Percentiles rank a stretch among this genome's conserved stretches.
Evolutionary conservation across 2,329 filamentous ascomycete genomes (phyloP).

Genomic region (Trichophyton verrucosum): DNA sequence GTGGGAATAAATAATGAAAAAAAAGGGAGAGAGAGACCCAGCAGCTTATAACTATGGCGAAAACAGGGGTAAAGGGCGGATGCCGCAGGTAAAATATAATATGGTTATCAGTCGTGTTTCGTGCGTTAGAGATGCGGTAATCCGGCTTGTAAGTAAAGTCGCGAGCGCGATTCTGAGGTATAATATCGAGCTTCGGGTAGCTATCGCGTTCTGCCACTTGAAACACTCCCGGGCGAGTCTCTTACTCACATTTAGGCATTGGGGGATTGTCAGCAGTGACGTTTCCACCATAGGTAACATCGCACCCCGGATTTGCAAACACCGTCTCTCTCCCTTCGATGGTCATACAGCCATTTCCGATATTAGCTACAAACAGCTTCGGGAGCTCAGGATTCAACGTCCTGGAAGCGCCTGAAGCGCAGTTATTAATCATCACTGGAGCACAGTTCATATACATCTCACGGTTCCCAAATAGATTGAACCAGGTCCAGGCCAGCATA

Average conservation of each 20-base stretch:
- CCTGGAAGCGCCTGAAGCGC: background rate
- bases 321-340: constrained; percentile 6
- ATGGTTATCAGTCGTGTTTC: background rate
- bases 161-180: background rate
- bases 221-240: background rate
- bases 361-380: constrained; percentile 10
- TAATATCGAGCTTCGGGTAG: background rate
- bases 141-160: background rate
- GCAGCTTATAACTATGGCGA: background rate
- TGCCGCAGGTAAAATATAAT: background rate
- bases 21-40: background rate
- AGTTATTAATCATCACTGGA: constrained; percentile 46
- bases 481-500: constrained; percentile 65
- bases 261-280: background rate
- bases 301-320: constrained; percentile 8
- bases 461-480: constrained; percentile 46
- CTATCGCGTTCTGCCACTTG: background rate
- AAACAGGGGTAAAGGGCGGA: background rate
- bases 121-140: background rate
- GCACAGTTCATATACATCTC: constrained; percentile 71
- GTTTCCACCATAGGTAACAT: constrained; percentile 4
- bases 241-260: background rate
- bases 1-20: background rate
- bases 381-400: background rate
- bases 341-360: constrained; percentile 6